phyloP scores from a whole-genome alignment of 108 stramenopile species.

The Fistulifera pelliculosa region DNA sequence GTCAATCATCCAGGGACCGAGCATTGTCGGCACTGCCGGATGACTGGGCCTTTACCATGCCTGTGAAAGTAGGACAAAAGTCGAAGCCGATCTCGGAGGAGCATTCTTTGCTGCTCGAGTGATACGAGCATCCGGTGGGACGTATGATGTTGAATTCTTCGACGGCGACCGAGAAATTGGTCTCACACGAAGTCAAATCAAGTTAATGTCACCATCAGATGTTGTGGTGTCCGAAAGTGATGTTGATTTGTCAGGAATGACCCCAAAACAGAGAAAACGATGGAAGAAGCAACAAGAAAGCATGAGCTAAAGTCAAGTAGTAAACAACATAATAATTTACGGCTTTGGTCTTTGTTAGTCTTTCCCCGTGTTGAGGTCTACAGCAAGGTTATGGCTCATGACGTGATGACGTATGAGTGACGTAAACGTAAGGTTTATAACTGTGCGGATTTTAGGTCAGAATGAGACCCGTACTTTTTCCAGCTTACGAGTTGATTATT shows the following conservation, averaged over 20 bases:
- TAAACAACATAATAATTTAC: too few species aligned
- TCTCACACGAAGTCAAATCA: constrained; percentile 47
- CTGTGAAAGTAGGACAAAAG: constrained; percentile 60
- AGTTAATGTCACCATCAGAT: constrained; percentile 38
- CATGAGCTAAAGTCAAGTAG: too few species aligned
- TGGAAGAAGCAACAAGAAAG: constrained; percentile 64
- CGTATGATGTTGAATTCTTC: constrained; percentile 70
- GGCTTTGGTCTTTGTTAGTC: too few species aligned
- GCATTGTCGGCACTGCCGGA: constrained; percentile 25
- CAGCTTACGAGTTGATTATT: too few species aligned
- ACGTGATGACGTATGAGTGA: too few species aligned
- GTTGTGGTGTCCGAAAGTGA: constrained; percentile 20
- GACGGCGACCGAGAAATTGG: constrained; percentile 69
- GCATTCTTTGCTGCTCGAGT: constrained; percentile 73
- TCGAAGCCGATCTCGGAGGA: constrained; percentile 79
- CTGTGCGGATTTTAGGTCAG: too few species aligned
- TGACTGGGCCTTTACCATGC: constrained; percentile 58
- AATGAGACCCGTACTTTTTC: too few species aligned
- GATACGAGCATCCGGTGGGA: constrained; percentile 29
- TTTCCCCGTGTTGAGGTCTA: too few species aligned
- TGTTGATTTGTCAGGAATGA: constrained; percentile 55
- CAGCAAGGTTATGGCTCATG: too few species aligned
- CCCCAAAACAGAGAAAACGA: constrained; percentile 70
- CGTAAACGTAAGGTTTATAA: too few species aligned
- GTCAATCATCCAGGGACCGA: constrained; percentile 4